Evolutionary conservation across 2,329 filamentous ascomycete genomes (phyloP), one percentile per base, ranked within the genome.

Genomic region (Microdochium trichocladiopsis): DNA sequence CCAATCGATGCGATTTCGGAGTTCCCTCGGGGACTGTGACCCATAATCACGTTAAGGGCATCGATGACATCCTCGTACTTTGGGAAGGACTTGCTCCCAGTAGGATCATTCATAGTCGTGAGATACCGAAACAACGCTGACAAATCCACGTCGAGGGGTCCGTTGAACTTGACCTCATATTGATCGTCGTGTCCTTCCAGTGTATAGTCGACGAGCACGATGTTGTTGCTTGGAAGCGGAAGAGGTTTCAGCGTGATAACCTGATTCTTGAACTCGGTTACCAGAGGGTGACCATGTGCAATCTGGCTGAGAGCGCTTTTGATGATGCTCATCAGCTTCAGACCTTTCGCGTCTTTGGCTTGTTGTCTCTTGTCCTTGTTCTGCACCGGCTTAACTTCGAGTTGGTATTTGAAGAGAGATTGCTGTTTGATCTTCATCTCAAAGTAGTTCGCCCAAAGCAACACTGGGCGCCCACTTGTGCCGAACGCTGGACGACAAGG

Each of bases 371-470:
- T 57, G 16, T 23, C 25, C 16, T 55, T 53, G 22, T 28, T 36
- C 45, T 49, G 9, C 50, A 57, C 47, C 18, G 49, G 51, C 45
- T 54, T 58, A 11, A 73, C 69, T 1, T 69, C 63, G 10, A 82
- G 54, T 2, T 66, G 68, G 14, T 31, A 31, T 14, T 31, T 31
- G 28, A 31, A 31, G 8, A 31, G 28, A 8, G 28, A 14, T 14
- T 66, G 59, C 0, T 65, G 59, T 41, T 69, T 69, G 9, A 76
- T 56, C 6, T 67, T 59, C 48, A 83, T 53, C 1, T 65, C 65
- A 57, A 79, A 82, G 57, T 78, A 82, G 61, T 83, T 83, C 4
- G 78, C 68, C 76, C 77, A 82, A 0, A 83, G 65, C 1, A 66
- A 58, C 2, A 79, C 71, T 0, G 61, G 47, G 1, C 48, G 62